These are phyloP conservation scores for Colletotrichum musae DNA, from an alignment of 2,329 filamentous ascomycete genomes.

Conservation along the genomic window DNA sequence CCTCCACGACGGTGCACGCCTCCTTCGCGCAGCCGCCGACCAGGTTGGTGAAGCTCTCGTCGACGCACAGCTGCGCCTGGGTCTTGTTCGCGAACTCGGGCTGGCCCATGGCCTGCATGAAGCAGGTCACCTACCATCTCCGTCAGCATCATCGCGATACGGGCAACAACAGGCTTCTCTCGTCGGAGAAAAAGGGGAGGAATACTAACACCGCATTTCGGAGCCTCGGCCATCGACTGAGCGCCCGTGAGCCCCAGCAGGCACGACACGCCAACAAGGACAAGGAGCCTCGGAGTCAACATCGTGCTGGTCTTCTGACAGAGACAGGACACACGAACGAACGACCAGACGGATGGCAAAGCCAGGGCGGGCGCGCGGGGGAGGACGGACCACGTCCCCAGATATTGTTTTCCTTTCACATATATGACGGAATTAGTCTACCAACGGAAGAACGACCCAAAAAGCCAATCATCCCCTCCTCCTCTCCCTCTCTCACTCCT, in stretches of 20 bases:
- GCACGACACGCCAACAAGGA: slow-evolving; percentile 13
- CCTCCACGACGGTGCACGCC: slow-evolving; percentile 20
- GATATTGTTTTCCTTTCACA: no score
- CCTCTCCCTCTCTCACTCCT: background rate
- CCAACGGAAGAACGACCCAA: no score
- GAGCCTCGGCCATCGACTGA: slow-evolving; percentile 22
- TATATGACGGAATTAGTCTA: no score
- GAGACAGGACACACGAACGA: background rate
- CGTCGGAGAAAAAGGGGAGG: background rate
- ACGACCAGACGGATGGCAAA: background rate
- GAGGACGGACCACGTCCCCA: no score
- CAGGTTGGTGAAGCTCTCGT: slow-evolving; percentile 21
- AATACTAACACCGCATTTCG: slow-evolving; percentile 26
- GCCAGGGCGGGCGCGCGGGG: no score
- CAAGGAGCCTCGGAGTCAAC: slow-evolving; percentile 17
- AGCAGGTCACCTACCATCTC: slow-evolving; percentile 12
- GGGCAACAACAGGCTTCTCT: background rate
- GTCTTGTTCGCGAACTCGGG: slow-evolving; percentile 21
- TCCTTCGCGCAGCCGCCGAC: slow-evolving; percentile 10
- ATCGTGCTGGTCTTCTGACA: slow-evolving; percentile 12
- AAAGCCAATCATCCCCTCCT: background rate
- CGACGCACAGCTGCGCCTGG: slow-evolving; percentile 21
- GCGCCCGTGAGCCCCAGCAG: slow-evolving; percentile 21
- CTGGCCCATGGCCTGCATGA: slow-evolving; percentile 15
- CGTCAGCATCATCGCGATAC: background rate